Conservation (phyloP, 2,329 filamentous ascomycete genomes). For the Ambrosiella beaveri region DNA sequence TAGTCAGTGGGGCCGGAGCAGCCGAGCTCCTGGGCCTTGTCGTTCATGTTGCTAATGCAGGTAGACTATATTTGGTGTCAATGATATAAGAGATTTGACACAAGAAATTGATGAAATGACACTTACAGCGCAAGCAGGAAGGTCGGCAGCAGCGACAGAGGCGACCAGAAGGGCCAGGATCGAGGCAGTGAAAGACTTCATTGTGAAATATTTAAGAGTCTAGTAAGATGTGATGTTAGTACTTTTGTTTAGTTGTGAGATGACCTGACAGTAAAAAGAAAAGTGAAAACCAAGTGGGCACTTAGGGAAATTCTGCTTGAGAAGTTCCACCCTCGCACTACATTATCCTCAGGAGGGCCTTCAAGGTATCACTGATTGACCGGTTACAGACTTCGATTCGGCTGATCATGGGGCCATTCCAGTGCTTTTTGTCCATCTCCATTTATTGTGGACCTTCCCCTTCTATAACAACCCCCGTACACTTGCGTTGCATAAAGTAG, state of each 20-base stretch:
- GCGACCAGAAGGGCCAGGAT: conserved; percentile 24
- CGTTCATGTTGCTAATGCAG: conserved; percentile 35
- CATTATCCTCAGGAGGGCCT: neutral
- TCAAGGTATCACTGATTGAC: neutral
- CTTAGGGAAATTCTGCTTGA: neutral
- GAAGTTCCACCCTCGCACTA: neutral
- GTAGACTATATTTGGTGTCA: conserved; percentile 21
- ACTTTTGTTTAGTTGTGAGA: neutral
- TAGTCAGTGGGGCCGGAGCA: conserved; percentile 25
- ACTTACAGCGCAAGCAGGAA: conserved; percentile 38
- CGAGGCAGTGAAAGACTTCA: conserved; percentile 33
- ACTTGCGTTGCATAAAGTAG: neutral
- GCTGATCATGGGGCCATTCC: neutral
- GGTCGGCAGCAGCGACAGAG: conserved; percentile 23
- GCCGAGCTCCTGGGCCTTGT: conserved; percentile 26
- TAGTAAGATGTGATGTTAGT: neutral
- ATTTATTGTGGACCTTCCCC: neutral
- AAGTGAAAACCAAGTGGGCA: neutral
- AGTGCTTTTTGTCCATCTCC: neutral
- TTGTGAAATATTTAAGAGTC: conserved; percentile 22
- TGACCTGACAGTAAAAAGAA: neutral
- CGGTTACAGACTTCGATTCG: neutral
- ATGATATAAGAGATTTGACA: neutral
- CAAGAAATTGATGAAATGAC: neutral
- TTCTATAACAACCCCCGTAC: neutral